Evolutionary conservation across 768 basidiomycete genomes (phyloP).

Genomic region (Aureoboletus auriporus): DNA sequence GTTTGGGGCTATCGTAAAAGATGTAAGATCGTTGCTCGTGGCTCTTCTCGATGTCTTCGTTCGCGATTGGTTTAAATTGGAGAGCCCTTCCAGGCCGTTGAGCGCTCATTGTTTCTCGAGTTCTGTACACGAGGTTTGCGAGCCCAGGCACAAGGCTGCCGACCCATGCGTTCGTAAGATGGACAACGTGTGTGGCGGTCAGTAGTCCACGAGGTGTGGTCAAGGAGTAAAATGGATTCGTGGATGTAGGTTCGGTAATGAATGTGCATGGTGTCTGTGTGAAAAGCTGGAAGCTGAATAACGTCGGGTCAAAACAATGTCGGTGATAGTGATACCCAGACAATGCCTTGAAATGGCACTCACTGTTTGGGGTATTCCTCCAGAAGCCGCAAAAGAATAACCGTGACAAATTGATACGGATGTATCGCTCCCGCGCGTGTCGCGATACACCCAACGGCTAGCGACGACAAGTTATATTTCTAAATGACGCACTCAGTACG

Average conservation of each 20-base stretch:
- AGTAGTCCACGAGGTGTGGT: conserved; percentile 41
- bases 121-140: conserved; percentile 22
- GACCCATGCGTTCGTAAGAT: conserved; percentile 54
- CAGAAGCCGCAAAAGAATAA: conserved; percentile 51
- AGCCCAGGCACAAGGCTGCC: conserved; percentile 44
- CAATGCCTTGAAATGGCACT: conserved; percentile 13
- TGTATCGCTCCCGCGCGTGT: conserved; percentile 61
- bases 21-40: conserved; percentile 53
- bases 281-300: conserved; percentile 35
- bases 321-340: conserved; percentile 3
- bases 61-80: conserved; percentile 6
- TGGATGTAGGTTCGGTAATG: conserved; percentile 26
- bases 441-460: conserved; percentile 47
- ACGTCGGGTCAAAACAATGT: neutral
- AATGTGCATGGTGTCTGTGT: conserved; percentile 41
- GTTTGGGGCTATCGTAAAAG: conserved; percentile 43
- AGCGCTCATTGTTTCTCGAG: conserved; percentile 59
- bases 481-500: conserved; percentile 20
- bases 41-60: conserved; percentile 12
- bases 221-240: conserved; percentile 33
- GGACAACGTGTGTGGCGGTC: conserved; percentile 40
- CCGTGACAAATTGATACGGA: conserved; percentile 66
- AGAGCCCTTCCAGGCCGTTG: conserved; percentile 49
- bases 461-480: conserved; percentile 46
- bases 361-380: conserved; percentile 39